phyloP scores from a whole-genome alignment of 139 green algal genomes.

The Chlorella vulgaris region DNA sequence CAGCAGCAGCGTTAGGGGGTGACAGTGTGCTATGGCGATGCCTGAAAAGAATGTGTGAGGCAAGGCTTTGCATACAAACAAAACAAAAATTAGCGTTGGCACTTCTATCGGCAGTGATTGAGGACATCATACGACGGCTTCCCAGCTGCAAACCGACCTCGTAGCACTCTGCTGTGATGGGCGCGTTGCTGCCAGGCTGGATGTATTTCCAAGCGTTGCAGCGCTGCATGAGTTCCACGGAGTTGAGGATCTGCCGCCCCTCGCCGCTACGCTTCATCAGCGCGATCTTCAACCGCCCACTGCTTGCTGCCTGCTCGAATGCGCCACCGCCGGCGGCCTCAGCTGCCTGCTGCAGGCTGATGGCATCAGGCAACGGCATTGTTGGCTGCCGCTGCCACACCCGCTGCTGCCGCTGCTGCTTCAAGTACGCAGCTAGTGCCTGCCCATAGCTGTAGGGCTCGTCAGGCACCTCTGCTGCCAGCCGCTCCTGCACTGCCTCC shows the following conservation, averaged over 20 bases:
- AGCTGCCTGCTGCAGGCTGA: slow-evolving; percentile 12
- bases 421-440: not conserved
- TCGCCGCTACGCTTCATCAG: slow-evolving; percentile 20
- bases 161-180: not conserved
- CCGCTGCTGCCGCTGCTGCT: not conserved
- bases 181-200: not conserved
- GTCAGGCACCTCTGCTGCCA: not conserved
- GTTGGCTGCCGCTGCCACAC: not conserved
- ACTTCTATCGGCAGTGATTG: too few relatives aligned
- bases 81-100: too few relatives aligned
- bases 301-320: not conserved
- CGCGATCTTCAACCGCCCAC: not conserved
- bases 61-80: too few relatives aligned
- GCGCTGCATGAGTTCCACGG: slow-evolving; percentile 2
- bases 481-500: not conserved
- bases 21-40: too few relatives aligned
- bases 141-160: not conserved
- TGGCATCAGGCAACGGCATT: not conserved
- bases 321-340: not conserved
- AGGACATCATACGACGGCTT: too few relatives aligned
- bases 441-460: slow-evolving; percentile 24
- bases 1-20: too few relatives aligned
- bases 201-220: slow-evolving; percentile 19
- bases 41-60: too few relatives aligned
- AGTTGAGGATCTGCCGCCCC: slow-evolving; percentile 16